Evolutionary conservation across 768 basidiomycete species (phyloP).

Genomic region (Xanthoconium purpureum): DNA sequence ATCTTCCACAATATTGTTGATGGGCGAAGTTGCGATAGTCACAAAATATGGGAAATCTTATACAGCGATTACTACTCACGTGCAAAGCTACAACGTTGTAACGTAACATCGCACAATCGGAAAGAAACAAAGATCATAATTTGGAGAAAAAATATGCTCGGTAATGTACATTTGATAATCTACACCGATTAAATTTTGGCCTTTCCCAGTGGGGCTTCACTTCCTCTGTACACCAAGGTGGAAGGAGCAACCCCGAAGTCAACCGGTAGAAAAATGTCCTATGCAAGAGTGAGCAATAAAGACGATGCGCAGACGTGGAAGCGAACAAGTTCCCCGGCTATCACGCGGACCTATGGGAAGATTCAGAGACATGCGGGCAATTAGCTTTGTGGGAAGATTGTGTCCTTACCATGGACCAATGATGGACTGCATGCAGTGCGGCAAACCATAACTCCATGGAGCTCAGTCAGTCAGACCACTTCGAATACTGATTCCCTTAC

Average conservation of each 20-base stretch:
- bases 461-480: not conserved
- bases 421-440: constrained; percentile 83
- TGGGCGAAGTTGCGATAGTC: not conserved
- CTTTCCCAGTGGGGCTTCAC: constrained; percentile 60
- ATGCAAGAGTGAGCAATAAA: constrained; percentile 8
- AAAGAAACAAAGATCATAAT: not conserved
- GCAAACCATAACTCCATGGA: constrained; percentile 73
- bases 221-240: constrained; percentile 72
- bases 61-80: constrained; percentile 15
- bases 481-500: constrained; percentile 35
- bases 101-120: not conserved
- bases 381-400: not conserved
- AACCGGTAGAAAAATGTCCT: constrained; percentile 67
- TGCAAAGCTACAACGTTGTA: constrained; percentile 4
- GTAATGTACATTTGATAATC: constrained; percentile 5
- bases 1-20: constrained; percentile 17
- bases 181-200: constrained; percentile 49
- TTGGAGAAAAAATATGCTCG: constrained; percentile 6
- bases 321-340: constrained; percentile 77
- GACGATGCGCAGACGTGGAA: not conserved
- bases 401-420: constrained; percentile 79
- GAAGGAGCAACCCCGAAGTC: constrained; percentile 88
- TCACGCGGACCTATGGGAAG: constrained; percentile 65
- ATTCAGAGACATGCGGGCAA: constrained; percentile 8
- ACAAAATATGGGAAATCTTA: not conserved